A percentile compares a stretch with the other conserved stretches of the same genome.
phyloP scores from a whole-genome alignment of 2,329 filamentous ascomycete genomes.

The Orbilia javanica region DNA sequence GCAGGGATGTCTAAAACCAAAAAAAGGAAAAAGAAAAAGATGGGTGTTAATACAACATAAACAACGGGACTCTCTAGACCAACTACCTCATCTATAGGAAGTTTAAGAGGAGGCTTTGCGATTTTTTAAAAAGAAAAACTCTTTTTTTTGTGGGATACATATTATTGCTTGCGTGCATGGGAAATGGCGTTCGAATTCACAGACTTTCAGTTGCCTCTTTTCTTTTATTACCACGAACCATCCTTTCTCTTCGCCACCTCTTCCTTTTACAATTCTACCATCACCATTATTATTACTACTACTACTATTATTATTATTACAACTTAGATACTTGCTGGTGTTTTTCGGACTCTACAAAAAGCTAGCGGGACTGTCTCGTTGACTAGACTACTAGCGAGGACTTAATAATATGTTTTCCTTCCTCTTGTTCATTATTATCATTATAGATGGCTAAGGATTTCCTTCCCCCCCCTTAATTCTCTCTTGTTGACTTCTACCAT shows the following conservation, averaged over 20 bases:
- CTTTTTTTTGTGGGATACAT: slow-evolving; percentile 28
- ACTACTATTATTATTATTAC: slow-evolving; percentile 11
- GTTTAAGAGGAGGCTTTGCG: slow-evolving; percentile 8
- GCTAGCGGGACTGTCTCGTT: too few species aligned
- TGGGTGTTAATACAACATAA: not conserved
- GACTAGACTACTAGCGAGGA: too few species aligned
- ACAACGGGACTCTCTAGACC: not conserved
- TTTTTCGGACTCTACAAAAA: slow-evolving; percentile 39
- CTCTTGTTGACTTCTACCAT: not conserved
- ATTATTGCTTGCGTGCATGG: slow-evolving; percentile 47
- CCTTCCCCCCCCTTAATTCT: not conserved
- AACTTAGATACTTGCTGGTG: slow-evolving; percentile 31
- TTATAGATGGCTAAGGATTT: slow-evolving; percentile 48
- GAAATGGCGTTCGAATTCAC: slow-evolving; percentile 53
- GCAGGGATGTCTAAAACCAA: slow-evolving; percentile 29
- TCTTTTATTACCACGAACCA: slow-evolving; percentile 26
- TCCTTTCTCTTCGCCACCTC: not conserved
- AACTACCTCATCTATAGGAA: not conserved
- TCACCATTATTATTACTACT: slow-evolving; percentile 3
- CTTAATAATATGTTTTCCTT: slow-evolving; percentile 2
- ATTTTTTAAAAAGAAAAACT: too few species aligned
- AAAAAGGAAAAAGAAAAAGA: not conserved
- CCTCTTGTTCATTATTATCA: slow-evolving; percentile 15
- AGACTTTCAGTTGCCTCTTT: not conserved
- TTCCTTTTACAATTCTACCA: slow-evolving; percentile 4